Evolutionary conservation across 768 basidiomycete species (phyloP), one percentile per base, ranked within the genome.

Genomic region (Hirschioporus abietinus): DNA sequence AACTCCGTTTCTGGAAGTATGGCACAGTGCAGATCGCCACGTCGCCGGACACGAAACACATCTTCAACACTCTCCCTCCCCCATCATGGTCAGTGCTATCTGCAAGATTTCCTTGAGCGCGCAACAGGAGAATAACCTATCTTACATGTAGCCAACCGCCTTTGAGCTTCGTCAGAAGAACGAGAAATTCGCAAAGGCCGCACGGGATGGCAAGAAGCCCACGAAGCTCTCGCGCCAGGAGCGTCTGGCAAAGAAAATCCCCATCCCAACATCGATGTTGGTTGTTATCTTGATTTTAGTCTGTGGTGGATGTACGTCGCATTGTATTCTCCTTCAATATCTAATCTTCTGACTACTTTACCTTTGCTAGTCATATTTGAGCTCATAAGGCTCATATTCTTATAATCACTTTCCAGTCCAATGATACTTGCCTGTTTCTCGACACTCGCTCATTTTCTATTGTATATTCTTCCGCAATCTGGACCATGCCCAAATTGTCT

Each of bases 111-210:
- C 15, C 7, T 18, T 61, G 60, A 61, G 23, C 30, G 23, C 17
- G 15, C 23, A 24, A 6, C 17, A 15, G 20, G 42, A 36, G 7
- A 7, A 52, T 15, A 52, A 12, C 12, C 12, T 23, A 8, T 35
- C 3, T 26, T 24, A 27, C 36, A 27, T 52, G 61, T 72, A 92
- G 90, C 91, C 91, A 64, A 91, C 89, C 65, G 86, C 90, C 81
- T 92, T 91, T 75, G 92, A 93, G 72, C 83, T 93, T 78, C 88
- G 90, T 71, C 86, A 87, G 73, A 86, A 86, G 76, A 95, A 93
- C 76, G 84, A 83, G 66, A 89, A 92, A 78, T 95, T 95, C 77
- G 90, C 88, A 57, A 86, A 82, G 67, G 86, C 88, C 68, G 88
- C 86, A 69, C 86, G 85, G 69, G 76, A 84, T 42, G 92, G 92